A percentile compares a stretch with the other conserved stretches of the same genome.
Conservation (phyloP, 2,329 filamentous ascomycete genomes). For the Rhynchosporium secalis region DNA sequence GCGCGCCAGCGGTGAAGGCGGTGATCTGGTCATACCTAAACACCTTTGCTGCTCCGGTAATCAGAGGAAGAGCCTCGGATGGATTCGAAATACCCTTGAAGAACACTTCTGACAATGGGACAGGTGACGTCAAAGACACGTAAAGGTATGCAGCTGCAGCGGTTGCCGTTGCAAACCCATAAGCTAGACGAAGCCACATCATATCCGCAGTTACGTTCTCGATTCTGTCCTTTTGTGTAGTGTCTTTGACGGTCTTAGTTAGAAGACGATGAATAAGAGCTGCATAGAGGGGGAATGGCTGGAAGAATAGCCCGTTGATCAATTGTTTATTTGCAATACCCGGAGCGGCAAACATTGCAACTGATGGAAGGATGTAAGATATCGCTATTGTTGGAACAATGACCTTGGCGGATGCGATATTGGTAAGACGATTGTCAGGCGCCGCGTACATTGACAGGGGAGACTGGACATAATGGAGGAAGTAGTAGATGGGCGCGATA, state of each 20-base stretch:
- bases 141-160: conserved; percentile 25
- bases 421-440: conserved; percentile 40
- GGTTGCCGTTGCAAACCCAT: conserved; percentile 23
- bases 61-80: conserved; percentile 13
- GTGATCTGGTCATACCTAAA: conserved; percentile 33
- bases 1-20: conserved; percentile 27
- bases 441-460: conserved; percentile 40
- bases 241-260: conserved; percentile 25
- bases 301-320: conserved; percentile 43
- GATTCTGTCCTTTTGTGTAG: conserved; percentile 26
- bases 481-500: conserved; percentile 42
- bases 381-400: conserved; percentile 37
- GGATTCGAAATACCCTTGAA: conserved; percentile 34
- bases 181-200: conserved; percentile 31
- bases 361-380: conserved; percentile 34
- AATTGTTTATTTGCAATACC: conserved; percentile 31
- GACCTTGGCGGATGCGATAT: conserved; percentile 35
- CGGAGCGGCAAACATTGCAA: conserved; percentile 32
- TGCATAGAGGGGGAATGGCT: conserved; percentile 40
- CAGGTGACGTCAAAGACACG: conserved; percentile 25
- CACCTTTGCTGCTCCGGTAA: conserved; percentile 22
- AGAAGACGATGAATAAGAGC: conserved; percentile 28
- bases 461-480: conserved; percentile 41
- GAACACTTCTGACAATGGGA: conserved; percentile 29
- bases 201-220: conserved; percentile 32